Percentiles rank a stretch among this genome's conserved stretches.
Conservation (phyloP, 805 yeast genomes). For the Zygotorulaspora danielsina region DNA sequence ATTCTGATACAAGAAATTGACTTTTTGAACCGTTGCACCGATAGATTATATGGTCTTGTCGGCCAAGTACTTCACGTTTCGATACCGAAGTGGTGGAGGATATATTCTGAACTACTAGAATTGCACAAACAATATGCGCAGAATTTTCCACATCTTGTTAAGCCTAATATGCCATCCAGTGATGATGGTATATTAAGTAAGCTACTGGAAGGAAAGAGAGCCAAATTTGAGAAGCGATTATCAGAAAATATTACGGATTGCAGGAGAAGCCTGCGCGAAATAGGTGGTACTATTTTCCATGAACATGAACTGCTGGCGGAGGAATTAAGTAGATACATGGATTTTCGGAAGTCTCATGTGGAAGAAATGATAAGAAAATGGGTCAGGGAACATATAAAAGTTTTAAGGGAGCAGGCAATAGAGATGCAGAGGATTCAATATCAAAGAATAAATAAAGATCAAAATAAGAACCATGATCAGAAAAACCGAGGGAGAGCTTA, state of each 20-base stretch:
- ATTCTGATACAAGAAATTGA: constrained; percentile 11
- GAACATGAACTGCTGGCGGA: constrained; percentile 63
- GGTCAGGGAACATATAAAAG: constrained; percentile 13
- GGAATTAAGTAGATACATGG: constrained; percentile 55
- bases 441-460: too few relatives aligned
- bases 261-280: constrained; percentile 39
- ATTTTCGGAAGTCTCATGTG: constrained; percentile 43
- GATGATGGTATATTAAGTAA: constrained; percentile 28
- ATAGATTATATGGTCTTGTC: constrained; percentile 30
- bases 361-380: constrained; percentile 14
- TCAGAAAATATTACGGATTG: constrained; percentile 40
- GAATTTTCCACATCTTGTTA: constrained; percentile 26
- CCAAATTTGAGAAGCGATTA: constrained; percentile 44
- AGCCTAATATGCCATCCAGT: constrained; percentile 6
- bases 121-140: constrained; percentile 35
- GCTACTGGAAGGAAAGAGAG: constrained; percentile 51
- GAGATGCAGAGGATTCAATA: constrained; percentile 5
- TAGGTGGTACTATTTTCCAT: constrained; percentile 45
- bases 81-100: constrained; percentile 44
- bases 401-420: constrained; percentile 12
- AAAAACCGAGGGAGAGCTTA: neutral
- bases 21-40: constrained; percentile 22
- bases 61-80: constrained; percentile 34
- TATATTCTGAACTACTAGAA: constrained; percentile 40
- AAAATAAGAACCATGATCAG: too few relatives aligned